Conservation (phyloP, 352 stramenopile genomes). For the Phytophthora multivora region DNA sequence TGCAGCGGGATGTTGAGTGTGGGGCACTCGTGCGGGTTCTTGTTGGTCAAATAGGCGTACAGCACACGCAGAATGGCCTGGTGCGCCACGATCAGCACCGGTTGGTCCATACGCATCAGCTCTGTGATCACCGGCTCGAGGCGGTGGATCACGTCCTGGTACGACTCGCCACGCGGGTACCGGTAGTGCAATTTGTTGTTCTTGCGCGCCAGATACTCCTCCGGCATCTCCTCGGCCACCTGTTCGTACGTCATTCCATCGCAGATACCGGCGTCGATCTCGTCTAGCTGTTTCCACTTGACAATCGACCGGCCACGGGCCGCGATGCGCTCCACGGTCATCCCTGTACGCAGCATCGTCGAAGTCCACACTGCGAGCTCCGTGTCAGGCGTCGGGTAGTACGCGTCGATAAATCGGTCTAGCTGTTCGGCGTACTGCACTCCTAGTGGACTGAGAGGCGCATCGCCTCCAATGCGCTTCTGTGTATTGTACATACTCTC, state of each 20-base stretch:
- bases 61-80: conserved; percentile 96
- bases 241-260: conserved; percentile 98
- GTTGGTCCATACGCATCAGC: conserved; percentile 95
- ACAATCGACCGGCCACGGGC: conserved; percentile 62
- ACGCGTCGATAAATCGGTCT: conserved; percentile 92
- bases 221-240: conserved; percentile 94
- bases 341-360: conserved; percentile 95
- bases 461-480: conserved; percentile 97
- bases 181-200: conserved; percentile 89
- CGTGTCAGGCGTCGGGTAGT: conserved; percentile 79
- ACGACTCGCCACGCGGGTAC: conserved; percentile 94
- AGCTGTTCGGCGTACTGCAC: conserved; percentile 94
- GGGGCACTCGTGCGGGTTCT: conserved; percentile 91
- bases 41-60: conserved; percentile 97
- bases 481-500: conserved; percentile 98
- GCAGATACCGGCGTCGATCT: conserved; percentile 97
- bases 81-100: conserved; percentile 93
- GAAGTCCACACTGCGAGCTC: conserved; percentile 96
- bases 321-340: conserved; percentile 93
- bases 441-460: conserved; percentile 91
- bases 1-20: conserved; percentile 94
- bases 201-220: conserved; percentile 94
- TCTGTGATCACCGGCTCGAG: conserved; percentile 97
- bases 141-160: conserved; percentile 97
- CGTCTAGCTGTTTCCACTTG: conserved; percentile 93